phyloP scores from a whole-genome alignment of 805 yeast species.

The Zygosaccharomyces gambellarensis region DNA sequence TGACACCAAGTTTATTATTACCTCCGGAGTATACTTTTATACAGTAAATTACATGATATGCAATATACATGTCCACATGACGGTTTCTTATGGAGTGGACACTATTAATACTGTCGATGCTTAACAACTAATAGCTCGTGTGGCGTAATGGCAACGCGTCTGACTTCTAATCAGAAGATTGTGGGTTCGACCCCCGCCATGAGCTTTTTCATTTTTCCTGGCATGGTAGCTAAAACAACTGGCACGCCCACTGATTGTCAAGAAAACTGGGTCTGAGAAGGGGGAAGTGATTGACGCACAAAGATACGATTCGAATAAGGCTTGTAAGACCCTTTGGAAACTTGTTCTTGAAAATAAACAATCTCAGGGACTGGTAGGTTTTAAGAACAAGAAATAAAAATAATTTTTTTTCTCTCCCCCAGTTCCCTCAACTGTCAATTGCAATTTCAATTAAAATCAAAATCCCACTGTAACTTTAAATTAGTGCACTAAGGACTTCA shows the following conservation, averaged over 20 bases:
- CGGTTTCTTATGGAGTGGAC: no score
- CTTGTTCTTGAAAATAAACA: not conserved
- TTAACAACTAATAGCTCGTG: constrained; percentile 37
- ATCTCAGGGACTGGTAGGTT: not conserved
- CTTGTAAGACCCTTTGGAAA: not conserved
- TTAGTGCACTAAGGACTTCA: no score
- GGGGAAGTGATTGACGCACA: not conserved
- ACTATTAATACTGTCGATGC: no score
- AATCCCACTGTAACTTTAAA: not conserved
- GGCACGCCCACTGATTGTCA: not conserved
- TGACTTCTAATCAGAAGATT: constrained; percentile 53
- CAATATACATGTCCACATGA: no score
- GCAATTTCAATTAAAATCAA: not conserved
- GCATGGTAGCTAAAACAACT: no score
- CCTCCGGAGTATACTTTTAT: no score
- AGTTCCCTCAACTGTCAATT: not conserved
- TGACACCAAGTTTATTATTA: no score
- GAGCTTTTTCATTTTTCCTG: constrained; percentile 34
- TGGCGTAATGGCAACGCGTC: constrained; percentile 57
- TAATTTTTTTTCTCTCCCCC: not conserved
- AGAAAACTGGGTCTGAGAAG: not conserved
- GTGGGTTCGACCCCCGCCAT: constrained; percentile 55
- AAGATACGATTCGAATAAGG: not conserved
- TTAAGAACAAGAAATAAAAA: not conserved
- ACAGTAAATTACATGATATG: no score